Evolutionary conservation across 2,329 filamentous ascomycete species (phyloP), one percentile per base, ranked within the genome.

Genomic region (Didymella segeticola): DNA sequence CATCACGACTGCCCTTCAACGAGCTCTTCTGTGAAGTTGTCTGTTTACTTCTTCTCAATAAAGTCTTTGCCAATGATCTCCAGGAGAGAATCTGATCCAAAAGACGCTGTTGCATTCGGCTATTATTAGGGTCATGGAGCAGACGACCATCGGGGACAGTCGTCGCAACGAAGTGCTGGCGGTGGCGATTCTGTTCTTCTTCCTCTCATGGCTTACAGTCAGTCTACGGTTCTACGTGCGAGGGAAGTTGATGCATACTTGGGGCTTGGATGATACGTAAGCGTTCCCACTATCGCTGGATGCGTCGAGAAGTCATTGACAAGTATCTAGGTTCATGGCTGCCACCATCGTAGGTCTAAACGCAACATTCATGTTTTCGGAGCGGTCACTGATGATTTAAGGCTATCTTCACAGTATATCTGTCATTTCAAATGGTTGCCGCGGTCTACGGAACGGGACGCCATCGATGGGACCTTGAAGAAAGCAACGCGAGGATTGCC

Each of bases 351-450:
- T 71, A 60, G 42, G 63, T 11, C 23, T 4, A 5, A 26, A 2
- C 15, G 34, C 11, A 5, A 2, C 8, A 2, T 12, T 20, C 2
- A 37, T 5, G 3, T 1, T 8, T 20, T 19, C 9, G 5, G 11
- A 0, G 14, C 19, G 15, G 27, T 33, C 9, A 58, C 47, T 54
- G 15, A 60, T 15, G 3, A 5, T 23, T 12, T 11, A 22, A 73
- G 71, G 29, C 70, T 1, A 57, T 75, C 27, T 79, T 77, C 61
- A 78, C 74, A 0, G 56, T 71, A 2, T 79, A 78, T 33, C 57
- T 79, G 1, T 60, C 64, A 9, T 74, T 71, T 20, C 76, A 79
- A 52, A 66, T 77, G 6, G 67, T 68, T 7, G 75, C 76, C 25
- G 71, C 75, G 4, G 49, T 68, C 6, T 69, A 78, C 43, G 77